phyloP scores from a whole-genome alignment of 345 rosid species.

The Linum trigynum region DNA sequence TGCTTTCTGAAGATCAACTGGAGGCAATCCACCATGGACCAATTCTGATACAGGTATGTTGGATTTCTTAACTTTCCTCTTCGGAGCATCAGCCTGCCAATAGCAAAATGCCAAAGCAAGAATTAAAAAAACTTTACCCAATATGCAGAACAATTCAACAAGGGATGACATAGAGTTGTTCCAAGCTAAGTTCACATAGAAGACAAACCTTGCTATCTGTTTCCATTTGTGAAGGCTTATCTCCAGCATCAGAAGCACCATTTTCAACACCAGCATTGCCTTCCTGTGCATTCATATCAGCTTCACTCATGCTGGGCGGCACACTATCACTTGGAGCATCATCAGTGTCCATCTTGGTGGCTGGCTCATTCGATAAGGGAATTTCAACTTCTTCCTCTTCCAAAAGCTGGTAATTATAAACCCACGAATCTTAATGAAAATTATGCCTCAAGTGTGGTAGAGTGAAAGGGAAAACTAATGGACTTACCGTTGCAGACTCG shows the following conservation, averaged over 20 bases:
- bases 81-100: conserved; percentile 62
- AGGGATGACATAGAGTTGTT: neutral
- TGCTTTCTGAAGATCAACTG: conserved; percentile 73
- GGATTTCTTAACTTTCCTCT: conserved; percentile 87
- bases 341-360: conserved; percentile 68
- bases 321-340: conserved; percentile 34
- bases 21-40: conserved; percentile 58
- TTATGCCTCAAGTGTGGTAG: too few species aligned
- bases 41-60: conserved; percentile 60
- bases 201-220: conserved; percentile 59
- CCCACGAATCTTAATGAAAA: neutral
- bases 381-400: conserved; percentile 92
- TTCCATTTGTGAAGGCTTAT: conserved; percentile 74
- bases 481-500: conserved; percentile 79
- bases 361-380: conserved; percentile 53
- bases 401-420: conserved; percentile 46
- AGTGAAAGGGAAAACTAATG: neutral
- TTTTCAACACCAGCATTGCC: conserved; percentile 51
- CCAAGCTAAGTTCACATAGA: neutral
- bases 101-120: neutral
- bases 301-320: conserved; percentile 42
- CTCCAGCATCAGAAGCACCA: conserved; percentile 65
- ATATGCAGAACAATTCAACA: neutral
- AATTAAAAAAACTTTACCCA: neutral
- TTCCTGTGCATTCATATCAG: conserved; percentile 78